A percentile compares a stretch with the other conserved stretches of the same genome.
phyloP scores from a whole-genome alignment of 2,329 filamentous ascomycete genomes.

The Aspergillus arachidicola region DNA sequence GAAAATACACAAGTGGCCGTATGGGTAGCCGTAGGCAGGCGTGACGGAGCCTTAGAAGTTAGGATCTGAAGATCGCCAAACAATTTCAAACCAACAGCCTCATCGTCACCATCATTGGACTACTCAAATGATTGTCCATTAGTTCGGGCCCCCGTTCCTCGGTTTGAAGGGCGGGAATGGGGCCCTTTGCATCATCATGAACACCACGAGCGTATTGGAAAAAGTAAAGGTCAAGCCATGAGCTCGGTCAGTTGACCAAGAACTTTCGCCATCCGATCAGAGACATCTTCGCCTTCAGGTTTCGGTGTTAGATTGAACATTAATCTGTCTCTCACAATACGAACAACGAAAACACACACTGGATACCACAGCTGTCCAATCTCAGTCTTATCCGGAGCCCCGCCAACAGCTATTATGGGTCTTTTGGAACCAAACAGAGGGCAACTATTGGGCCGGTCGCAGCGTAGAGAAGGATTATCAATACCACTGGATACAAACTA shows the following conservation, averaged over 20 bases:
- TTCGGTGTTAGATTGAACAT: not conserved
- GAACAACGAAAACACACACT: not conserved
- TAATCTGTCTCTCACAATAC: constrained; percentile 17
- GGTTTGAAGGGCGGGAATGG: constrained; percentile 12
- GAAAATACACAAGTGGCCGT: not conserved
- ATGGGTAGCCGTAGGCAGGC: not conserved
- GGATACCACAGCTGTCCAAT: not conserved
- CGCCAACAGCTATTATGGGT: constrained; percentile 10
- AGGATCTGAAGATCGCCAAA: not conserved
- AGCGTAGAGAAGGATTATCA: constrained; percentile 8
- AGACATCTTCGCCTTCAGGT: not conserved
- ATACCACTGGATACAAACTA: constrained; percentile 10
- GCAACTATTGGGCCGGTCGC: constrained; percentile 12
- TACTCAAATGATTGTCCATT: not conserved
- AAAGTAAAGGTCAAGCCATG: not conserved
- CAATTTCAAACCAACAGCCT: constrained; percentile 1
- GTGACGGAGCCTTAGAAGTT: not conserved
- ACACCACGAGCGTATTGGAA: constrained; percentile 16
- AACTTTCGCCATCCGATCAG: not conserved
- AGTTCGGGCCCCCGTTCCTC: constrained; percentile 16
- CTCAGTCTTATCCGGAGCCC: constrained; percentile 10
- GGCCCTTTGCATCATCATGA: constrained; percentile 23
- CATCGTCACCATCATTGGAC: not conserved
- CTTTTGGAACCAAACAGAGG: constrained; percentile 3
- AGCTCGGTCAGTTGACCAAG: not conserved